Conservation (phyloP, 371 early-diverging fungal species). For the Mucor velutinosus region DNA sequence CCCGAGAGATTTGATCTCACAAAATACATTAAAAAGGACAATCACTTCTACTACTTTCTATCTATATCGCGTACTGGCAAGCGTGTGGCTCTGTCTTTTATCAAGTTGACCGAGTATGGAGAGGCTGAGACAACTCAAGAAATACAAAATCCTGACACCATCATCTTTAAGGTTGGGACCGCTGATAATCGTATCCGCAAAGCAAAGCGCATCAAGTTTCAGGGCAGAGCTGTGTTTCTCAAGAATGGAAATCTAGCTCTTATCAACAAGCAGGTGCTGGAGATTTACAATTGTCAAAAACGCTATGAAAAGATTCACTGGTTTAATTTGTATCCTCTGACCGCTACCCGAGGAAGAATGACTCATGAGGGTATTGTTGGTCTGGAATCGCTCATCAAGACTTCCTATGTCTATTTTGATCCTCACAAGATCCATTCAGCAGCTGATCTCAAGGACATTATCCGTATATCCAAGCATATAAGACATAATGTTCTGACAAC, state of each 20-base stretch:
- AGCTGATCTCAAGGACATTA: not conserved
- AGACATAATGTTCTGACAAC: conserved; percentile 8
- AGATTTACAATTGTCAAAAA: not conserved
- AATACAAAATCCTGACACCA: not conserved
- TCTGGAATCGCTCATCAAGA: not conserved
- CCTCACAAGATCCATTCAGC: not conserved
- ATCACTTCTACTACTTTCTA: conserved; percentile 2
- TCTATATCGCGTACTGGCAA: conserved; percentile 4
- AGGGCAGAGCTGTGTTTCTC: conserved; percentile 3
- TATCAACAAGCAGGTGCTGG: not conserved
- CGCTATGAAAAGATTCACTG: not conserved
- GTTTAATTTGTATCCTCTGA: not conserved
- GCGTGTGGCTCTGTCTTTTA: not conserved
- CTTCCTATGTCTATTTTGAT: not conserved
- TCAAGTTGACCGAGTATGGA: not conserved
- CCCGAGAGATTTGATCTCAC: not conserved
- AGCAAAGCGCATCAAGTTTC: not conserved
- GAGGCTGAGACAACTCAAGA: not conserved
- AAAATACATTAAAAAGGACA: not conserved
- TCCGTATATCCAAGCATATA: conserved; percentile 7
- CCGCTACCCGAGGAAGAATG: no score
- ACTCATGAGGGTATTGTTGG: not conserved
- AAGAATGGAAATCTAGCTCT: not conserved
- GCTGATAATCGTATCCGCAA: not conserved
- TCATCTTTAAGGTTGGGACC: not conserved